Base-by-base conservation (phyloP, 352 stramenopile species). In the Elongisporangium anandrum region DNA sequence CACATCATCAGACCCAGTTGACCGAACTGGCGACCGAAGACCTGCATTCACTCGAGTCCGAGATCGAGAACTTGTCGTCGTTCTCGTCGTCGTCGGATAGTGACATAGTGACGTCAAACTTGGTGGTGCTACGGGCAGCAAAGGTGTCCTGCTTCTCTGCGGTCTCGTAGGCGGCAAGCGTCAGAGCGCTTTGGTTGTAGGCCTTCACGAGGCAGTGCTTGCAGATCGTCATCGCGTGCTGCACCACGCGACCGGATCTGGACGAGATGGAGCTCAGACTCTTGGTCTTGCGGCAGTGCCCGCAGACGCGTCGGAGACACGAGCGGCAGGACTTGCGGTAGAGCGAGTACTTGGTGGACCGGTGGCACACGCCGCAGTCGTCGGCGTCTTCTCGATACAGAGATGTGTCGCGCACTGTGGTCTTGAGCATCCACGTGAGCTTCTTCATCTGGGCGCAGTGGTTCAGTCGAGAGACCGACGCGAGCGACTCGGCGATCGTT, bases 381-480 rank as follows among this genome's bases (percentile, higher is more conserved):
- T 38, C 26, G 26, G 26, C 26, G 26, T 38, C 26, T 12, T 38
- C 26, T 38, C 26, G 26, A 38, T 38, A 38, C 26, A 38, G 26
- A 38, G 26, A 38, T 9, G 26, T 38, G 26, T 38, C 26, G 26
- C 26, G 26, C 26, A 38, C 26, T 5, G 26, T 38, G 4, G 34
- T 62, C 19, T 62, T 48, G 15, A 34, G 29, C 41, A 68, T 17
- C 53, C 50, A 59, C 16, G 50, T 29, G 49, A 72, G 53, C n/a
- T 63, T 68, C 29, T 63, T 72, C 61, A 65, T 65, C 45, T 59
- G 55, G 22, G 61, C 61, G 9, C 48, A 68, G 12, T 45, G 34
- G 34, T 17, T 12, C 34, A 45, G 34, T 9, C 34, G 9, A 17
- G 34, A 45, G 10, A 45, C 34, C 34, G 34, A 45, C 1, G 34